Base-by-base conservation (phyloP, 257 asterid species). In the Ilex asprella region DNA sequence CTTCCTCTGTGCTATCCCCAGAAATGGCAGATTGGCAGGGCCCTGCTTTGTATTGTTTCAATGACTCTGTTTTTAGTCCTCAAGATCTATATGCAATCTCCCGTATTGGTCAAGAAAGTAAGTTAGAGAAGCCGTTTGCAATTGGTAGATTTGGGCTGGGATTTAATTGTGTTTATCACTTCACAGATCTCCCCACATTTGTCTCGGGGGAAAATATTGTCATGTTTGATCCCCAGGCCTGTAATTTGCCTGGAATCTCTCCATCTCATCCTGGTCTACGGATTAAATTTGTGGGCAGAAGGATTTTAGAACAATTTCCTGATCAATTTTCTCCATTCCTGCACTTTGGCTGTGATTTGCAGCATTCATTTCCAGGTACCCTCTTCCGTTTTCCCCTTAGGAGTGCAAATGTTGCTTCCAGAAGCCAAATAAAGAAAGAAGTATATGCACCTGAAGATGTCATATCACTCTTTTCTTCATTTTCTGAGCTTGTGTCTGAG, bases 21-120 rank as follows among this genome's bases (percentile, higher is more conserved):
- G 98, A 91, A 78, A 91, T 91, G 98, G 94, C 95, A 56, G 95
- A 91, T 69, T 91, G 98, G 98, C 98, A 91, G 74, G 98, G 98
- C 55, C 98, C 98, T 58, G 96, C 96, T 70, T 76, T 91, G 78
- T 91, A 91, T 77, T 91, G 98, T 80, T 88, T 86, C 74, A 91
- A 91, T 50, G 95, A 91, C 75, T 91, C 98, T 68, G 84, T 91
- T 75, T 91, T 91, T 71, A 91, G 86, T 75, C 78, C 98, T 51
- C 98, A 91, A 74, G 98, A 91, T 85, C 81, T 91, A 53, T 91
- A 91, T 77, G 94, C 98, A 57, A 85, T 91, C 69, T 91, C 98
- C 60, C 94, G 98, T 69, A 86, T 91, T 71, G 98, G 98, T 79
- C 98, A 91, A 85, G 98, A 91, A 67, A 88, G 90, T 69, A 91